Evolutionary conservation across 2,329 filamentous ascomycete genomes (phyloP).

Genomic region (Sclerotinia trifoliorum): DNA sequence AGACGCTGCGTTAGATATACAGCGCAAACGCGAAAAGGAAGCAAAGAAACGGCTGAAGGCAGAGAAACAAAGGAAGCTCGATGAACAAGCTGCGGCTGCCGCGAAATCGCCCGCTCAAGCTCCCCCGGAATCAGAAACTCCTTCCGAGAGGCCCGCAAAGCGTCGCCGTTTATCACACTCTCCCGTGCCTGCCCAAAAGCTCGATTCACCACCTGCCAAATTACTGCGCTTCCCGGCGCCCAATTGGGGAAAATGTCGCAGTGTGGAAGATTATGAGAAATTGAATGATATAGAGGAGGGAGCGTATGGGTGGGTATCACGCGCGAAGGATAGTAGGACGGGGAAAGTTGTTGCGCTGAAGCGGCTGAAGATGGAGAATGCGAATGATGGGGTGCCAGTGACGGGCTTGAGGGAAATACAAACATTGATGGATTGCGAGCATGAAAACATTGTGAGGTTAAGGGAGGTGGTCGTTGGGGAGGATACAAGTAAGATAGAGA

Average conservation of each 20-base stretch:
- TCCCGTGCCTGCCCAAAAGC: conserved; percentile 34
- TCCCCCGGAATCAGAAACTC: conserved; percentile 38
- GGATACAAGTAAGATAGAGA: conserved; percentile 52
- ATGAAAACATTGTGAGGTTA: conserved; percentile 79
- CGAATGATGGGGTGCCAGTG: conserved; percentile 75
- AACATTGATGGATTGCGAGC: conserved; percentile 75
- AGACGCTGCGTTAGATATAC: conserved; percentile 71
- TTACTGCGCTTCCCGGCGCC: conserved; percentile 70
- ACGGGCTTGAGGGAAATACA: conserved; percentile 93
- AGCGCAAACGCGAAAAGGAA: conserved; percentile 78
- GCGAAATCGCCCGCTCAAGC: conserved; percentile 42
- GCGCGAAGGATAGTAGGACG: conserved; percentile 71
- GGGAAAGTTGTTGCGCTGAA: conserved; percentile 88
- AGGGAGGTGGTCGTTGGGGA: conserved; percentile 82
- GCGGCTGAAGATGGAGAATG: conserved; percentile 82
- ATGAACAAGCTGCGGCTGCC: conserved; percentile 45
- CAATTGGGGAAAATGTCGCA: conserved; percentile 68
- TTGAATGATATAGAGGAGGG: conserved; percentile 98
- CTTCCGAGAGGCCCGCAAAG: conserved; percentile 57
- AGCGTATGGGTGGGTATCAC: conserved; percentile 90
- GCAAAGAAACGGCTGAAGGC: conserved; percentile 82
- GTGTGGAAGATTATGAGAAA: conserved; percentile 84
- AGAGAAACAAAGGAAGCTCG: conserved; percentile 71
- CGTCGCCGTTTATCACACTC: conserved; percentile 53
- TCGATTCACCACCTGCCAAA: conserved; percentile 47